Conservation (phyloP, 2,329 filamentous ascomycete species). For the Chaetothyriales sp. region DNA sequence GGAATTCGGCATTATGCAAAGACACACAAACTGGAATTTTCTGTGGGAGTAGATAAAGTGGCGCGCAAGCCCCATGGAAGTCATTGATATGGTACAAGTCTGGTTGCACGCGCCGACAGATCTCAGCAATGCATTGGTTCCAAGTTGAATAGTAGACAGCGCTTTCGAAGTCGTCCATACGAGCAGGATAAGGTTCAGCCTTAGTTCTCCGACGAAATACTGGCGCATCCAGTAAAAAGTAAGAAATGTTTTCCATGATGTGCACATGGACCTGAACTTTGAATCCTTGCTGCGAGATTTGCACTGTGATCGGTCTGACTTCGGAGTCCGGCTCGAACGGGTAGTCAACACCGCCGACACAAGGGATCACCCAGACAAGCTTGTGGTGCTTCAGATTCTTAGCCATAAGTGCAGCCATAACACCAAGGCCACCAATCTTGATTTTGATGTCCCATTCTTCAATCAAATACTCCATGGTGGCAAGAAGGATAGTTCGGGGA, state of each 20-base stretch:
- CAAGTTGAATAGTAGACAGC: slow-evolving; percentile 47
- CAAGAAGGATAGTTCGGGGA: slow-evolving; percentile 43
- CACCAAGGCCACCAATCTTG: slow-evolving; percentile 48
- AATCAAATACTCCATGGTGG: slow-evolving; percentile 51
- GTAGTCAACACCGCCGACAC: slow-evolving; percentile 44
- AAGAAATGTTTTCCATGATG: slow-evolving; percentile 43
- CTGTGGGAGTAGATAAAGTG: slow-evolving; percentile 42
- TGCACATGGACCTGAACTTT: slow-evolving; percentile 44
- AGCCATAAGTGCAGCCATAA: slow-evolving; percentile 50
- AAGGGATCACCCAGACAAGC: slow-evolving; percentile 40
- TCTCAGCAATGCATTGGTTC: slow-evolving; percentile 47
- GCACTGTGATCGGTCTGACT: slow-evolving; percentile 41
- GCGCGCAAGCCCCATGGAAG: slow-evolving; percentile 41
- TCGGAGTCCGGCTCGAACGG: slow-evolving; percentile 22
- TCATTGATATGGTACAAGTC: slow-evolving; percentile 45
- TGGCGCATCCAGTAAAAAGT: slow-evolving; percentile 44
- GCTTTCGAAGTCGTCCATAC: slow-evolving; percentile 48
- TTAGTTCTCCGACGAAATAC: slow-evolving; percentile 45
- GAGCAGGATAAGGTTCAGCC: slow-evolving; percentile 42
- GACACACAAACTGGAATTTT: slow-evolving; percentile 42
- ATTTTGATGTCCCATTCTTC: slow-evolving; percentile 49
- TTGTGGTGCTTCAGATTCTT: slow-evolving; percentile 43
- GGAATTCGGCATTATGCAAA: slow-evolving; percentile 48
- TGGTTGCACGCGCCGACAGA: slow-evolving; percentile 39
- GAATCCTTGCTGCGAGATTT: slow-evolving; percentile 41